Percentiles rank a stretch among this genome's conserved stretches.
Evolutionary conservation across 805 yeast species (phyloP).

Genomic region (Komagataella pseudopastoris): DNA sequence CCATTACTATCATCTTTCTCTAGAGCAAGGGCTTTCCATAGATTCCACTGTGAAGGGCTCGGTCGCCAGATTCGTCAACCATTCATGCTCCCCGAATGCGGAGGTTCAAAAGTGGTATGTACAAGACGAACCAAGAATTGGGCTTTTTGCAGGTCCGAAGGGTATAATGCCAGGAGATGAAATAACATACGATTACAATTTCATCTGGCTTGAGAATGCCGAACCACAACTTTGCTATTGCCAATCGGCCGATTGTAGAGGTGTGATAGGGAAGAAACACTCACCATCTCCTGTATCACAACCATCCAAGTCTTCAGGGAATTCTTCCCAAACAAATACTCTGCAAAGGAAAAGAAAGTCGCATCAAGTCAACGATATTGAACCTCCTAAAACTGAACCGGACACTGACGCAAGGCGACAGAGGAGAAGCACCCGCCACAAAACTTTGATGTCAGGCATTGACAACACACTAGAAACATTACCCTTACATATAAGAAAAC

Average conservation of each 20-base stretch:
- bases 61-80: constrained; percentile 35
- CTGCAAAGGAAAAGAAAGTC: background rate
- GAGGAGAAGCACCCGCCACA: background rate
- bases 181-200: constrained; percentile 34
- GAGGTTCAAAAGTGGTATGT: constrained; percentile 36
- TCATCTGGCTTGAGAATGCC: constrained; percentile 28
- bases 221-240: constrained; percentile 30
- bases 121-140: constrained; percentile 29
- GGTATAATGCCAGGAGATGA: constrained; percentile 26
- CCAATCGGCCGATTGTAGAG: constrained; percentile 26
- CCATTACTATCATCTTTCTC: constrained; percentile 26
- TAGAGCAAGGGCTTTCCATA: constrained; percentile 27
- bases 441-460: background rate
- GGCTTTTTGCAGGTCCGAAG: constrained; percentile 27
- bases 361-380: background rate
- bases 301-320: background rate
- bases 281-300: background rate
- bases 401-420: background rate
- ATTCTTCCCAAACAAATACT: background rate
- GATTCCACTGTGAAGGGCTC: constrained; percentile 32
- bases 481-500: background rate
- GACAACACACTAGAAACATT: background rate
- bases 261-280: constrained; percentile 19
- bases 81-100: constrained; percentile 33
- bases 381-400: background rate